Evolutionary conservation across 768 basidiomycete species (phyloP).

Genomic region (Pleurotus eryngii): DNA sequence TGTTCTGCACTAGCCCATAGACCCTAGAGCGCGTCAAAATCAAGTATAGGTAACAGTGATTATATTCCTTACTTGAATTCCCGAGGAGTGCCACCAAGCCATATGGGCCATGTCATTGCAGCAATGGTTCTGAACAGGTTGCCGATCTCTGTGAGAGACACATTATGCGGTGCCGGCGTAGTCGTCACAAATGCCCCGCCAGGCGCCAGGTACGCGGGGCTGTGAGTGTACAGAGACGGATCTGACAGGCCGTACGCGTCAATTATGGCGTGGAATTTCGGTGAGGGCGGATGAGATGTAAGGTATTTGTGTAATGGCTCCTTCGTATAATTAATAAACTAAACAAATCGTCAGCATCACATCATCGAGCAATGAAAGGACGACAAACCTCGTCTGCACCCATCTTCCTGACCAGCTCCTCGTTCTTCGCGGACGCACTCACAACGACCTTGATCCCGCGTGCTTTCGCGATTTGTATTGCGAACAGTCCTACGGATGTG

Average conservation of each 20-base stretch:
- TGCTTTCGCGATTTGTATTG: constrained; percentile 71
- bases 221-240: constrained; percentile 45
- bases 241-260: constrained; percentile 55
- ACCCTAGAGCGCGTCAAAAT: constrained; percentile 18
- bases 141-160: constrained; percentile 16
- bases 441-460: constrained; percentile 56
- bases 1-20: constrained; percentile 23
- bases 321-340: constrained; percentile 64
- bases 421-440: constrained; percentile 59
- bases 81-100: constrained; percentile 40
- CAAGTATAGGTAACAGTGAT: not conserved
- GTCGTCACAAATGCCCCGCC: constrained; percentile 48
- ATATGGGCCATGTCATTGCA: constrained; percentile 24
- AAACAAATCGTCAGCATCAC: not conserved
- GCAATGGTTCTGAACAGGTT: constrained; percentile 1
- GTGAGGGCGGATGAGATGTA: constrained; percentile 36
- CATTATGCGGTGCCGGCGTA: constrained; percentile 30
- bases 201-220: constrained; percentile 50
- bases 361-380: not conserved
- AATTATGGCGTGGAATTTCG: constrained; percentile 55
- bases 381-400: constrained; percentile 62
- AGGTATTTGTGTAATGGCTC: constrained; percentile 47
- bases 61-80: constrained; percentile 34
- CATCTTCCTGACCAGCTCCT: constrained; percentile 48
- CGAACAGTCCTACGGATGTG: constrained; percentile 61